Conservation (phyloP, 2,329 filamentous ascomycete species). For the Colletotrichum simmondsii region DNA sequence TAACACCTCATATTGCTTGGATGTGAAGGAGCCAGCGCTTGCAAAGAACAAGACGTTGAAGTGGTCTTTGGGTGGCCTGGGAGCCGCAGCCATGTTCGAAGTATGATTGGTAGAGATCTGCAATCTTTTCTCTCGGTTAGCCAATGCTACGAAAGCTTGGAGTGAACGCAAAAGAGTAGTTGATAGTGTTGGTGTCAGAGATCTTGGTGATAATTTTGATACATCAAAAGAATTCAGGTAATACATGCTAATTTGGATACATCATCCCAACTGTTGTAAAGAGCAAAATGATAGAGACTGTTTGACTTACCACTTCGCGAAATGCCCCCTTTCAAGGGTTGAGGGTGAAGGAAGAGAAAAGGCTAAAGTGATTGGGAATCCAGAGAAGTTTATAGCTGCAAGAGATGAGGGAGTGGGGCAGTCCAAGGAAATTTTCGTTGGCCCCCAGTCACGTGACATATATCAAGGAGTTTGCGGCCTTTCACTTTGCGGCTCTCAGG, state of each 20-base stretch:
- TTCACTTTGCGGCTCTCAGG: neutral
- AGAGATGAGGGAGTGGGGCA: neutral
- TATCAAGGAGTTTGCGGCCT: neutral
- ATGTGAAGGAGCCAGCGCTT: constrained; percentile 76
- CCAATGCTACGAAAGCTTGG: constrained; percentile 15
- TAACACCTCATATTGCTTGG: constrained; percentile 73
- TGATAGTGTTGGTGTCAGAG: constrained; percentile 63
- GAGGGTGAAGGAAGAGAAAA: neutral
- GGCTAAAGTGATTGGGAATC: neutral
- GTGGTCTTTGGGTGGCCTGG: constrained; percentile 67
- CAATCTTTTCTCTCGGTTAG: constrained; percentile 37
- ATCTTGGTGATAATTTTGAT: constrained; percentile 76
- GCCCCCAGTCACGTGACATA: neutral
- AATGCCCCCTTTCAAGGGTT: constrained; percentile 22
- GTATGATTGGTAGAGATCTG: neutral
- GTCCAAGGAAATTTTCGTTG: neutral
- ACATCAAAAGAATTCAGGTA: constrained; percentile 69
- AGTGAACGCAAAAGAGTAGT: constrained; percentile 14
- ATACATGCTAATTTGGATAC: constrained; percentile 65
- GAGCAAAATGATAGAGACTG: constrained; percentile 23
- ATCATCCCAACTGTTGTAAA: constrained; percentile 56
- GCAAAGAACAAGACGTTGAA: constrained; percentile 89
- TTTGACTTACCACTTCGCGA: constrained; percentile 37
- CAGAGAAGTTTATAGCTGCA: neutral
- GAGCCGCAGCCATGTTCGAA: constrained; percentile 46